A percentile compares a stretch with the other conserved stretches of the same genome.
Conservation (phyloP, 139 green algal species). For the Penium margaritaceum region DNA sequence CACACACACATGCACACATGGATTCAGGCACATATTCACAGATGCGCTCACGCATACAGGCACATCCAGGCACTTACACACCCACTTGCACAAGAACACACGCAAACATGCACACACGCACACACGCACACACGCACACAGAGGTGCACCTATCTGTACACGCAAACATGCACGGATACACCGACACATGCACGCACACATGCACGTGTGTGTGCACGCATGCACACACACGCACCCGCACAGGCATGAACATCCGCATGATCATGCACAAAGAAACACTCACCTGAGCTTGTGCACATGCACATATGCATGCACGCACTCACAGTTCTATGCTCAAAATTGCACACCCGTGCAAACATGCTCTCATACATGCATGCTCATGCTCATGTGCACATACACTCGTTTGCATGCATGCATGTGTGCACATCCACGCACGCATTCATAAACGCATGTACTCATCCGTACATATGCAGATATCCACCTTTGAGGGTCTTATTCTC, state of each 20-base stretch:
- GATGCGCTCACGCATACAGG: not conserved
- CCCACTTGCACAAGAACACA: conserved; percentile 3
- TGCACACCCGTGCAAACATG: not conserved
- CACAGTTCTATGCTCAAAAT: not conserved
- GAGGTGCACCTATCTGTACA: not conserved
- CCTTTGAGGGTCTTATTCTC: too few species aligned
- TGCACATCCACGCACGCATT: not conserved
- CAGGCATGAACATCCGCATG: not conserved
- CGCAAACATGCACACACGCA: conserved; percentile 10
- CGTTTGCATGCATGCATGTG: not conserved
- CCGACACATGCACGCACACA: not conserved
- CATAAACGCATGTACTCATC: too few species aligned
- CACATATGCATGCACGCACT: not conserved
- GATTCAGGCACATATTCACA: not conserved
- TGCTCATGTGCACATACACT: not conserved
- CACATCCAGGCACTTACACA: conserved; percentile 8
- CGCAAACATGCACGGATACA: not conserved
- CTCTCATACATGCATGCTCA: not conserved
- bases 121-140: conserved; percentile 17
- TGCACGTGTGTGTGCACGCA: not conserved
- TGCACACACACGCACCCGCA: not conserved
- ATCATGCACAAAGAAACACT: not conserved
- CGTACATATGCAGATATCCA: too few species aligned
- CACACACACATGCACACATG: conserved; percentile 13
- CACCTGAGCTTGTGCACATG: not conserved